phyloP scores from a whole-genome alignment of 2,329 filamentous ascomycete genomes.

The Scedosporium apiospermum region DNA sequence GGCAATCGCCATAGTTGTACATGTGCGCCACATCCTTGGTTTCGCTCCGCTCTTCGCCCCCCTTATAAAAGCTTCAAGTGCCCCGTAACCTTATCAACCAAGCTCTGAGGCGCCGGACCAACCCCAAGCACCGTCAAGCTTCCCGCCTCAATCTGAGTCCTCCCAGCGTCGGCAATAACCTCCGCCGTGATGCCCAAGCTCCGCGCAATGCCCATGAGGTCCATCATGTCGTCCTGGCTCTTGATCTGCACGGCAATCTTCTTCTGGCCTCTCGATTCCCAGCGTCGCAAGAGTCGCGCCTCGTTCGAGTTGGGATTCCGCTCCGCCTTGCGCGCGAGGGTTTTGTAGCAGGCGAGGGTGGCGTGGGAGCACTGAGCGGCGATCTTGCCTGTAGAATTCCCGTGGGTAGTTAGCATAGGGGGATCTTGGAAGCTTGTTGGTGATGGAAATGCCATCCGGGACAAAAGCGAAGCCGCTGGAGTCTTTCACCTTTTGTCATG shows the following conservation, averaged over 20 bases:
- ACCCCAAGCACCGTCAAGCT: conserved; percentile 88
- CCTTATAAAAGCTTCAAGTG: conserved; percentile 69
- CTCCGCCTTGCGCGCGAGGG: conserved; percentile 49
- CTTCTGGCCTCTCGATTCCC: conserved; percentile 80
- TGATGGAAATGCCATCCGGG: neutral
- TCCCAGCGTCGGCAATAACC: conserved; percentile 88
- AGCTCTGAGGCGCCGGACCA: conserved; percentile 70
- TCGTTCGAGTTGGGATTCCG: conserved; percentile 41
- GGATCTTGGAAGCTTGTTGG: neutral
- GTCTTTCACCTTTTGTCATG: conserved; percentile 81
- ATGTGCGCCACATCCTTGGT: neutral
- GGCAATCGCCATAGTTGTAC: neutral
- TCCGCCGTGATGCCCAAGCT: conserved; percentile 79
- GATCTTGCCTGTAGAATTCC: conserved; percentile 66
- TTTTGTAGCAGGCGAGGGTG: conserved; percentile 96
- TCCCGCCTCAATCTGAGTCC: conserved; percentile 91
- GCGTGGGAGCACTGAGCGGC: conserved; percentile 92
- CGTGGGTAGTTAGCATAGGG: neutral
- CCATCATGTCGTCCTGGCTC: conserved; percentile 71
- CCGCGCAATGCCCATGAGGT: conserved; percentile 66
- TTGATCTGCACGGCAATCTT: conserved; percentile 91
- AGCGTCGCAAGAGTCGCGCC: conserved; percentile 62
- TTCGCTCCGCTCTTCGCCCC: neutral
- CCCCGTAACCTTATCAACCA: conserved; percentile 80
- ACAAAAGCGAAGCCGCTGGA: neutral